Conservation (phyloP, 768 basidiomycete genomes). For the Pholiota conissans region DNA sequence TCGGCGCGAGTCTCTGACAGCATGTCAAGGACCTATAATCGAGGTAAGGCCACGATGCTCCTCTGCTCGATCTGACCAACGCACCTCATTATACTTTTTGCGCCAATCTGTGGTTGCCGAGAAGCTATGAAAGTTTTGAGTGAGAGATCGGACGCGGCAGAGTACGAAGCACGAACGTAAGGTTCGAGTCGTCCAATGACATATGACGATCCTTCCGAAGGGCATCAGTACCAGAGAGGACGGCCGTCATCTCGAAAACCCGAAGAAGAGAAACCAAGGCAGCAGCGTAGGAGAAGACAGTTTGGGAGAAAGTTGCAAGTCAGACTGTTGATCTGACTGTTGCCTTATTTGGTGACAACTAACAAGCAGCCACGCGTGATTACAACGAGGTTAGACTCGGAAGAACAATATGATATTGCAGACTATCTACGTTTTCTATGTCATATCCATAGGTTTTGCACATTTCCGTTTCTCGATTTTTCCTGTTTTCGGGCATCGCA, state of each 20-base stretch:
- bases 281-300: conserved; percentile 19
- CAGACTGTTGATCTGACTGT: conserved; percentile 20
- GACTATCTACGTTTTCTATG: conserved; percentile 19
- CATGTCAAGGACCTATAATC: conserved; percentile 68
- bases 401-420: not conserved
- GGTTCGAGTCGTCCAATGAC: conserved; percentile 65
- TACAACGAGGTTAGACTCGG: not conserved
- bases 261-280: conserved; percentile 18
- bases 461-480: conserved; percentile 81
- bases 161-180: conserved; percentile 44
- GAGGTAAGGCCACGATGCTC: not conserved
- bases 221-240: conserved; percentile 59
- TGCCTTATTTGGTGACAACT: conserved; percentile 30
- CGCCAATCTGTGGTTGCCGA: conserved; percentile 69
- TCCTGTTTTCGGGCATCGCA: conserved; percentile 85
- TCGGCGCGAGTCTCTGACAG: conserved; percentile 81
- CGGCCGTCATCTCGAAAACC: conserved; percentile 53
- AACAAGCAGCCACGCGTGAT: conserved; percentile 13
- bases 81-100: conserved; percentile 71
- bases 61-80: not conserved
- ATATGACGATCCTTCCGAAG: conserved; percentile 60
- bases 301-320: conserved; percentile 21
- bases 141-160: conserved; percentile 7
- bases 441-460: conserved; percentile 76
- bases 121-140: conserved; percentile 43